Evolutionary conservation across 257 asterid species (phyloP).

Genomic region (Jasminum sambac): DNA sequence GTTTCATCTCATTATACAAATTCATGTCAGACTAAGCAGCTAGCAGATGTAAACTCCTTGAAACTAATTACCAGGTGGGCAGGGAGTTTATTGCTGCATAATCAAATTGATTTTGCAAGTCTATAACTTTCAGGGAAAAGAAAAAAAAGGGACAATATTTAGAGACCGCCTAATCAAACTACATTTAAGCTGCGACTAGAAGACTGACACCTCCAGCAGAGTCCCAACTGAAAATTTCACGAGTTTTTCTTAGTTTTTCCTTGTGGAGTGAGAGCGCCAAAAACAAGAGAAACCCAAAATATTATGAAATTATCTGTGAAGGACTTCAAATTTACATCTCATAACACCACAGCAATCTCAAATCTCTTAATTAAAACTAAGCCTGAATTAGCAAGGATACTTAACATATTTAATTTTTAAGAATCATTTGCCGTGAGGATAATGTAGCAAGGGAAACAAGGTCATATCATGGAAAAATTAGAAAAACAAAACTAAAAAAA

Average conservation of each 20-base stretch:
- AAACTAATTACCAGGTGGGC: background rate
- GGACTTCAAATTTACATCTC: background rate
- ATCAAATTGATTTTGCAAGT: background rate
- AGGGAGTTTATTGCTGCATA: background rate
- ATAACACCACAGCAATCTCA: background rate
- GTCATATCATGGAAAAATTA: background rate
- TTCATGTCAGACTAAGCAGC: background rate
- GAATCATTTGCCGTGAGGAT: background rate
- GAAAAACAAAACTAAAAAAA: background rate
- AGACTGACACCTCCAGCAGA: background rate
- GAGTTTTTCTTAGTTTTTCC: background rate
- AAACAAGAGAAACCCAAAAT: background rate
- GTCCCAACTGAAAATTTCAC: background rate
- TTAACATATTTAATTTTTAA: background rate
- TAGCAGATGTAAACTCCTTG: background rate
- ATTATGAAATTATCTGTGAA: background rate
- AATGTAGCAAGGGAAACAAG: background rate
- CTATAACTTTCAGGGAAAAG: background rate
- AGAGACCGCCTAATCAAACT: background rate
- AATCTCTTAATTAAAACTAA: background rate
- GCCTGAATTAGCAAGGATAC: background rate
- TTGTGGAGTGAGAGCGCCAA: background rate
- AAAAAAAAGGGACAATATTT: background rate
- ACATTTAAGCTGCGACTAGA: background rate
- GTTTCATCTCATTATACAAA: background rate